Percentiles rank a stretch among this genome's conserved stretches.
Conservation (phyloP, 2,329 filamentous ascomycete genomes). For the Nannizziopsis barbatae region DNA sequence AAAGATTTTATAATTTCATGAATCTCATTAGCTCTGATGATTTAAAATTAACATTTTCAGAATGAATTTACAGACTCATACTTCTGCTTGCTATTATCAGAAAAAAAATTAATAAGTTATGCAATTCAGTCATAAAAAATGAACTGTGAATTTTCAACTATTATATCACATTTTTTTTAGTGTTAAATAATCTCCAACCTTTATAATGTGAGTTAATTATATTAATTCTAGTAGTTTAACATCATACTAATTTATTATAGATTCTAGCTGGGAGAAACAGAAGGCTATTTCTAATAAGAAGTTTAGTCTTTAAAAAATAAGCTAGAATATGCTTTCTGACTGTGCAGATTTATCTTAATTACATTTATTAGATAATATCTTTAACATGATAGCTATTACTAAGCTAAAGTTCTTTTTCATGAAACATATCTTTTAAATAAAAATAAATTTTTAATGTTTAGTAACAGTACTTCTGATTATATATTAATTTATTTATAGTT, state of each 20-base stretch:
- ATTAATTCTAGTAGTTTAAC: background rate
- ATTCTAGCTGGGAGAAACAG: conserved; percentile 38
- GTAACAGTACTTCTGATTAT: background rate
- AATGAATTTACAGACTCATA: conserved; percentile 38
- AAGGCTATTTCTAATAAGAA: conserved; percentile 34
- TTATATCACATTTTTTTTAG: conserved; percentile 38
- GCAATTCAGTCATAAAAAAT: conserved; percentile 27
- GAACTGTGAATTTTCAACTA: conserved; percentile 42
- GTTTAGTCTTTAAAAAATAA: conserved; percentile 39
- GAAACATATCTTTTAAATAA: conserved; percentile 43
- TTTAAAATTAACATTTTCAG: conserved; percentile 29
- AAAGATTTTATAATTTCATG: conserved; percentile 35
- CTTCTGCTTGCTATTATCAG: conserved; percentile 37
- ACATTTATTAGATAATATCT: conserved; percentile 30
- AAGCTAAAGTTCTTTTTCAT: conserved; percentile 39
- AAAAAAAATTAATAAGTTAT: conserved; percentile 33
- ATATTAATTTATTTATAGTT: conserved; percentile 25
- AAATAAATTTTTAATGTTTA: conserved; percentile 25
- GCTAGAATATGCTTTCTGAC: conserved; percentile 36
- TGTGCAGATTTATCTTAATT: conserved; percentile 31
- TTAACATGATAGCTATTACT: conserved; percentile 34
- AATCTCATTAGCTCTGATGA: conserved; percentile 36
- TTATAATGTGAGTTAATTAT: conserved; percentile 31
- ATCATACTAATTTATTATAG: conserved; percentile 17
- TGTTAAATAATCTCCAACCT: conserved; percentile 40